Percentiles rank a stretch among this genome's conserved stretches.
Conservation (phyloP, 139 green algal genomes). For the Chlamydomonas schloesseri region DNA sequence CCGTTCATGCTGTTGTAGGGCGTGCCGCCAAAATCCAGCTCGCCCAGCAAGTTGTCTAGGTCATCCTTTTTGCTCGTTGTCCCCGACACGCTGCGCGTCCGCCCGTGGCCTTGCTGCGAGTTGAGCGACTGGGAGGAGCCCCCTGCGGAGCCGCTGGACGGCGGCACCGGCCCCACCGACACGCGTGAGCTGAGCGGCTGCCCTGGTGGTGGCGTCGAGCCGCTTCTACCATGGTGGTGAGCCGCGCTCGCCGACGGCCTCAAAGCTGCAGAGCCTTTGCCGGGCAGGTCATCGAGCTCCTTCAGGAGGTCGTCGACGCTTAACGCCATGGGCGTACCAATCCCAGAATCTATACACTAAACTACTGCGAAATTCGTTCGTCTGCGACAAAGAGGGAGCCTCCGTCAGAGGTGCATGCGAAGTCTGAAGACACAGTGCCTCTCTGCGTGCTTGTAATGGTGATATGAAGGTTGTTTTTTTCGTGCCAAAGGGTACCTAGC, state of each 20-base stretch:
- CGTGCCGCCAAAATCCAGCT: conserved; percentile 37
- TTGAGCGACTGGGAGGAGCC: not conserved
- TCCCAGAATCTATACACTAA: no score
- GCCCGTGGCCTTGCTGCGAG: conserved; percentile 9
- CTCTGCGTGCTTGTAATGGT: no score
- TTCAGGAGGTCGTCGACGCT: conserved; percentile 50
- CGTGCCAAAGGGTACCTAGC: no score
- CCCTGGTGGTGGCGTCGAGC: not conserved
- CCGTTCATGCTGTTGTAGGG: conserved; percentile 37
- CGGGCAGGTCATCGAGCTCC: conserved; percentile 53
- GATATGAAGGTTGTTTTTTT: no score
- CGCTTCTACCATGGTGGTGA: not conserved
- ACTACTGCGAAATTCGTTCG: no score
- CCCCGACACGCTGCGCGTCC: not conserved
- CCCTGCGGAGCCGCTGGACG: not conserved
- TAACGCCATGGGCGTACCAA: conserved; percentile 31
- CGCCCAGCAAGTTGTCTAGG: conserved; percentile 15
- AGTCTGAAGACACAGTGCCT: no score
- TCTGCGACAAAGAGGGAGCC: no score
- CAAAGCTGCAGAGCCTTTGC: not conserved
- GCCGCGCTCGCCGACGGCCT: not conserved
- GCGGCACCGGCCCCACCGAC: not conserved
- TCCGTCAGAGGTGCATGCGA: no score
- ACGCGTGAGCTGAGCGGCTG: not conserved
- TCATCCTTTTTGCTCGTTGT: not conserved